Evolutionary conservation across 2,329 filamentous ascomycete species (phyloP).

Genomic region (Pseudonectria foliicola): DNA sequence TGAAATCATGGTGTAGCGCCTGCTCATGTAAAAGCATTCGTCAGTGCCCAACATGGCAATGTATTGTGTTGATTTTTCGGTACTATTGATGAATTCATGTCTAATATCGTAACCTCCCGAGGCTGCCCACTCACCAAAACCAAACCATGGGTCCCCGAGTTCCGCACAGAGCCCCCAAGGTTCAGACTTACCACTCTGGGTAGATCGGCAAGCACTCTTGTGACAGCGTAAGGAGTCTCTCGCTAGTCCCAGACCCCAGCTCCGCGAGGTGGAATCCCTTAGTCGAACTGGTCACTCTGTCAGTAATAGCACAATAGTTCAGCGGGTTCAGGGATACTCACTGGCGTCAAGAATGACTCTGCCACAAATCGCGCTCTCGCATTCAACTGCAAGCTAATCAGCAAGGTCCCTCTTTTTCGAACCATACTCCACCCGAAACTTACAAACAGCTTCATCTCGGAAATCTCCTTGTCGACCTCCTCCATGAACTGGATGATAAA

Average conservation of each 20-base stretch:
- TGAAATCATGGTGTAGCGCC: too few relatives aligned
- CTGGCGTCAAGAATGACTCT: conserved; percentile 94
- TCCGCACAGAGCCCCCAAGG: too few relatives aligned
- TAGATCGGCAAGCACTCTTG: conserved; percentile 4
- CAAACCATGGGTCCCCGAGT: conserved; percentile 1
- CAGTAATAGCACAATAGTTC: conserved; percentile 1
- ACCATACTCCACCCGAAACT: conserved; percentile 30
- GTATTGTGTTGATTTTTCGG: conserved; percentile 11
- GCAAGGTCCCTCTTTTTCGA: not conserved
- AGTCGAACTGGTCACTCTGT: conserved; percentile 27
- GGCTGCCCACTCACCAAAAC: conserved; percentile 6
- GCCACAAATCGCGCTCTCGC: conserved; percentile 95
- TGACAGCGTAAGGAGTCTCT: conserved; percentile 8
- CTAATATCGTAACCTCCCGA: conserved; percentile 15
- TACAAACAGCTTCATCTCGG: conserved; percentile 99
- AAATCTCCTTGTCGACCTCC: conserved; percentile 99
- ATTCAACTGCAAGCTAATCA: conserved; percentile 61
- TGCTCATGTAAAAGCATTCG: too few relatives aligned
- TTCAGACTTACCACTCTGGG: too few relatives aligned
- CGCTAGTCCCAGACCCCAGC: conserved; percentile 13
- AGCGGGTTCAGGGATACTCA: conserved; percentile 33
- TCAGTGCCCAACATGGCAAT: too few relatives aligned
- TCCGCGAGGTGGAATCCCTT: conserved; percentile 14
- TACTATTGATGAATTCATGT: conserved; percentile 13
- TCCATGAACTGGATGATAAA: conserved; percentile 99